Evolutionary conservation across 345 rosid genomes (phyloP), one percentile per base, ranked within the genome.

Genomic region (Boechera retrofracta): DNA sequence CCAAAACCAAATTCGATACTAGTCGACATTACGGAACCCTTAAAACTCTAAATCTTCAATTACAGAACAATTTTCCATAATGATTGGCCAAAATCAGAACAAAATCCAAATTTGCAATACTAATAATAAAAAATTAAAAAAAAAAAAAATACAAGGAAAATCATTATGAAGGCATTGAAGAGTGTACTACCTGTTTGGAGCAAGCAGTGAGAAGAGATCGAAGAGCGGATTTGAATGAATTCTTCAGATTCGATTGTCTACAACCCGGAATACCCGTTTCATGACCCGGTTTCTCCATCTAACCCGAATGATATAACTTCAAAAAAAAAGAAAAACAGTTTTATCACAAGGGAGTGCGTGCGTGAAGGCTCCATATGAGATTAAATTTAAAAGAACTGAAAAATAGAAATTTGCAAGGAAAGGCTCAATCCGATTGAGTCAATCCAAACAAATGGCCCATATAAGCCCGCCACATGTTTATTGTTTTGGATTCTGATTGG

Each of bases 181-280:
- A 8, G 49, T 4, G 16, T 1, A 12, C 0, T 2, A 91, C 96
- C 85, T 87, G 77, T n/a, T 70, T 76, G 69, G 88, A 77, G 78
- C 87, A 89, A 44, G 88, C 71, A 29, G 89, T 84, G 77, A 91
- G 92, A 54, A 91, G 85, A 59, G 87, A 84, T 28, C 84, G 88
- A 77, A 85, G 61, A 11, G 86, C 87, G 13, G 83, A 83, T 72
- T 84, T 87, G 83, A 89, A 91, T 11, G 88, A 85, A 55, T 78
- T 83, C 59, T 74, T 73, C 72, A 89, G 71, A 84, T 83, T 78
- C 52, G 72, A 78, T 73, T 83, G 86, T 61, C 86, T 79, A 3
- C 52, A 62, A 55, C 88, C 86, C 31, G 56, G 59, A 44, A 56
- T 8, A 56, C 33, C 57, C 64, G 21, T 52, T 68, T 68, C 73